These are phyloP conservation scores for Piper longum DNA, from an alignment of 164 flowering plant genomes.

Conservation along the genomic window DNA sequence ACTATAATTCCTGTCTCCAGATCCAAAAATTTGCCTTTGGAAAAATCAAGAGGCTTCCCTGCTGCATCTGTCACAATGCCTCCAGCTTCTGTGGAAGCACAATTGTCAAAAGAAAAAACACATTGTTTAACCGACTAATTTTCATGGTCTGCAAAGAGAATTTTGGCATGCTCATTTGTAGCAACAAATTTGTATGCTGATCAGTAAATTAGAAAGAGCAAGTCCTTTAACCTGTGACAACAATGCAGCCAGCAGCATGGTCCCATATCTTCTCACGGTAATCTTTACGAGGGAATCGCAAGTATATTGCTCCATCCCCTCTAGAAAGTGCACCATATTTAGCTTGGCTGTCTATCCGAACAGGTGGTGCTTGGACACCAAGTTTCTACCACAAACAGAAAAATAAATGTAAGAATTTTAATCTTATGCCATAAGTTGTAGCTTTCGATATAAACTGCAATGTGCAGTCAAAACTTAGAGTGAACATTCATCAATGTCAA, in stretches of 20 bases:
- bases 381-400: conserved; percentile 51
- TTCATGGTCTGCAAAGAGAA: not conserved
- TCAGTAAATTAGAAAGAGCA: not conserved
- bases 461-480: not conserved
- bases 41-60: conserved; percentile 87
- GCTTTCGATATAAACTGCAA: not conserved
- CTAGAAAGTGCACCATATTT: conserved; percentile 92
- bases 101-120: not conserved
- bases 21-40: conserved; percentile 77
- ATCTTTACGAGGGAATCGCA: conserved; percentile 94
- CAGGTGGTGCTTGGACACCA: conserved; percentile 94
- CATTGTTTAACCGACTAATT: not conserved
- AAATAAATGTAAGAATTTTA: not conserved
- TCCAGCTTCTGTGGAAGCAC: conserved; percentile 77
- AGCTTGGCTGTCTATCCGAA: conserved; percentile 97
- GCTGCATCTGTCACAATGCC: conserved; percentile 85
- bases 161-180: too few species aligned
- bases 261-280: conserved; percentile 99
- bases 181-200: not conserved
- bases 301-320: conserved; percentile 95
- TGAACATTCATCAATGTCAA: not conserved
- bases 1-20: conserved; percentile 77
- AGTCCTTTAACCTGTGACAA: conserved; percentile 58
- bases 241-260: conserved; percentile 94
- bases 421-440: too few species aligned